These are phyloP conservation scores for Cucurbitaria berberidis DNA, from an alignment of 2,329 filamentous ascomycete genomes.

Conservation along the genomic window DNA sequence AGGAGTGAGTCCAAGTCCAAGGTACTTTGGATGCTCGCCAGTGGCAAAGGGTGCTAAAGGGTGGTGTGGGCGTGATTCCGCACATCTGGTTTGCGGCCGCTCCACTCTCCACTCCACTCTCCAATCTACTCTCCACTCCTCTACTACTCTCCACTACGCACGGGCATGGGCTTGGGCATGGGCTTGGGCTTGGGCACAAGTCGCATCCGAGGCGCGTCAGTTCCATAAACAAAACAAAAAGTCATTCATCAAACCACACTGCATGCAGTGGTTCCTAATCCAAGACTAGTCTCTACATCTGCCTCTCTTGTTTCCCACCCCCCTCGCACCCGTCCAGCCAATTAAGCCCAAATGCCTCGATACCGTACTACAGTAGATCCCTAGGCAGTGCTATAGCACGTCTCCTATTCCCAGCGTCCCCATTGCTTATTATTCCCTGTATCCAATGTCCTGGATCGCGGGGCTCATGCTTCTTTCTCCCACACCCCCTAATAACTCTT, in stretches of 20 bases:
- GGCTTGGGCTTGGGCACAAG: no score
- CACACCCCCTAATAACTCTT: constrained; percentile 13
- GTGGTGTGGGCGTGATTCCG: constrained; percentile 8
- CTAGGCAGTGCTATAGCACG: neutral
- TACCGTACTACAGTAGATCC: no score
- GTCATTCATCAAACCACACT: no score
- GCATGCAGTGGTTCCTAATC: no score
- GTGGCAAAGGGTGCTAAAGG: constrained; percentile 16
- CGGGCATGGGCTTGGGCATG: neutral
- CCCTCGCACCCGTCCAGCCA: no score
- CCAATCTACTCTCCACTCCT: neutral
- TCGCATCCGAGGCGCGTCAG: no score
- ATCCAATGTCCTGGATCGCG: constrained; percentile 21
- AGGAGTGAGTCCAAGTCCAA: neutral
- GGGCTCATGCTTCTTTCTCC: constrained; percentile 15
- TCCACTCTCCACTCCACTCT: neutral
- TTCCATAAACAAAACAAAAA: no score
- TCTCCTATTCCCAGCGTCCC: constrained; percentile 5
- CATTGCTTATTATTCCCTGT: constrained; percentile 7
- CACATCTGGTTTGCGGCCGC: constrained; percentile 1
- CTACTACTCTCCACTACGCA: neutral
- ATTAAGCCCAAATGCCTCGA: no score
- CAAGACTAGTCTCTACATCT: no score
- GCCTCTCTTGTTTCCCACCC: no score
- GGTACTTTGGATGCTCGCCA: no score